Conservation (phyloP, 768 basidiomycete species). For the Lentinula raphanica region DNA sequence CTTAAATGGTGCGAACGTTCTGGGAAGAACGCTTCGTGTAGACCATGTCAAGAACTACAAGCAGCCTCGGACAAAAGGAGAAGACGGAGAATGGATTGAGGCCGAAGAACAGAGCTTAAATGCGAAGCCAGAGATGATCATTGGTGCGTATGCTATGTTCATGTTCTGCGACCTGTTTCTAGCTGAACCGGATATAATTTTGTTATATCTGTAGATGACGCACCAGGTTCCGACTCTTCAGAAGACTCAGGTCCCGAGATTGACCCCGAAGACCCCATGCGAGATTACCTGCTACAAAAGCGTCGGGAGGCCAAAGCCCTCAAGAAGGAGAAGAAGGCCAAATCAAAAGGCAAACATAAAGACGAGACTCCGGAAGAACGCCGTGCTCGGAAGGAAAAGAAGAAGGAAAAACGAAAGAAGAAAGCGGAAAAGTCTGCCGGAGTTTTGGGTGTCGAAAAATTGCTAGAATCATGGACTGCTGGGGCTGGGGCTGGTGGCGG, state of each 20-base stretch:
- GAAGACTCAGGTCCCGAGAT: conserved; percentile 61
- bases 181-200: no score
- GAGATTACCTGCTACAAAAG: conserved; percentile 80
- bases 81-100: conserved; percentile 84
- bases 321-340: conserved; percentile 54
- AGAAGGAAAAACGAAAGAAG: conserved; percentile 59
- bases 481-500: no score
- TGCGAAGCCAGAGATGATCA: conserved; percentile 70
- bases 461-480: conserved; percentile 53
- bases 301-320: conserved; percentile 64
- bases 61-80: conserved; percentile 70
- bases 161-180: background rate
- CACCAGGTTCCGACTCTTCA: conserved; percentile 58
- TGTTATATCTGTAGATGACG: conserved; percentile 36
- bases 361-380: conserved; percentile 80
- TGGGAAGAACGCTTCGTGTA: conserved; percentile 83
- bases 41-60: conserved; percentile 93
- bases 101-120: conserved; percentile 83
- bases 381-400: conserved; percentile 67
- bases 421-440: conserved; percentile 56
- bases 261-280: conserved; percentile 98
- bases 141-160: conserved; percentile 38
- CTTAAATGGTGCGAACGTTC: conserved; percentile 88
- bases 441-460: conserved; percentile 60
- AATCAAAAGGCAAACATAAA: conserved; percentile 59